Percentiles rank a stretch among this genome's conserved stretches.
These are phyloP conservation scores for Yamadazyma membranifaciens DNA, from an alignment of 1,139 yeast species.

Conservation along the genomic window DNA sequence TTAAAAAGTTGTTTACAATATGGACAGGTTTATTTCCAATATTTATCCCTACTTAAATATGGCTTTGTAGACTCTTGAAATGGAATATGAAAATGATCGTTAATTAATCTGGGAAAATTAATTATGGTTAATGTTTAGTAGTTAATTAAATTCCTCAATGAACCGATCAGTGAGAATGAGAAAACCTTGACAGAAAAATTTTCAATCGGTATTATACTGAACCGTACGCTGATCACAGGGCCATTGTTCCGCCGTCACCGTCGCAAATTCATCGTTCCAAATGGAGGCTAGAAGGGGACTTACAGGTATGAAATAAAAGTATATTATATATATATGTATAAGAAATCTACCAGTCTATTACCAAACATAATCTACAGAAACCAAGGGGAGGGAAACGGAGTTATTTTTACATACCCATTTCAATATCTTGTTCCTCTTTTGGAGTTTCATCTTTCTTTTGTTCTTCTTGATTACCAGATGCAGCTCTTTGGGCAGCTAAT, in stretches of 20 bases:
- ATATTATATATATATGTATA: neutral
- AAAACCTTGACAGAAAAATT: slow-evolving; percentile 1
- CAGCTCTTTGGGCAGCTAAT: slow-evolving; percentile 75
- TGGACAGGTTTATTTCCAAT: too few species aligned
- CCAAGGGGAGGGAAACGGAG: neutral
- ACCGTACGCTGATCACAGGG: too few species aligned
- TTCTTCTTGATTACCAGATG: slow-evolving; percentile 23
- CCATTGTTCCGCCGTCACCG: too few species aligned
- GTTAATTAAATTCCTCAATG: neutral
- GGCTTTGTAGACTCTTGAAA: too few species aligned
- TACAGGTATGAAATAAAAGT: too few species aligned
- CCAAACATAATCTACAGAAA: neutral
- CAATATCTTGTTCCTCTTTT: slow-evolving; percentile 35
- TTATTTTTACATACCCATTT: slow-evolving; percentile 28
- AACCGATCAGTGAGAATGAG: slow-evolving; percentile 4
- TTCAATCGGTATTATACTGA: slow-evolving; percentile 1
- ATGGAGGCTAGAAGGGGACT: too few species aligned
- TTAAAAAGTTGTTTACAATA: too few species aligned
- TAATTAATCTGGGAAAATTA: too few species aligned
- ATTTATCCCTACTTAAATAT: too few species aligned
- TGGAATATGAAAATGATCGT: too few species aligned
- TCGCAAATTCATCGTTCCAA: too few species aligned
- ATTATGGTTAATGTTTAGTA: too few species aligned
- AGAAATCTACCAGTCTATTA: neutral
- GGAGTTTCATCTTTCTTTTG: slow-evolving; percentile 24